Evolutionary conservation across 129 eudicot genomes (phyloP), one percentile per base, ranked within the genome.

Genomic region (Cynara cardunculus): DNA sequence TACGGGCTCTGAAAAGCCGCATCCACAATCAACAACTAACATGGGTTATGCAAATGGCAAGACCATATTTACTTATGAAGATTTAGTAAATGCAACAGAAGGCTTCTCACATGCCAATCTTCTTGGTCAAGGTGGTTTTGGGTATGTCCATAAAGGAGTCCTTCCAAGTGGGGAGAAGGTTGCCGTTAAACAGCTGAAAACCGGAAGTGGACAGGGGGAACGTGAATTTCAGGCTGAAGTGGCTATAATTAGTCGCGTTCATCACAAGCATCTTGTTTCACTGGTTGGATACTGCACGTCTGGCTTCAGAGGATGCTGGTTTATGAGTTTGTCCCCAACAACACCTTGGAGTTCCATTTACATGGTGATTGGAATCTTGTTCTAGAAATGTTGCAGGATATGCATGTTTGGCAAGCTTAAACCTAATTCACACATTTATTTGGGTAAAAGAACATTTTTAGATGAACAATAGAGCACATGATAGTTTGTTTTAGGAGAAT

Each of bases 161-260:
- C 91, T 94, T 53, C 78, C 82, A 14, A 83, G 85, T 68, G 97
- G 98, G 61, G 88, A 83, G 71, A 88, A 41, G 82, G 90, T 94
- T 76, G 98, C 98, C 41, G 83, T 94, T 79, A 92, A 94, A 86
- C 92, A 90, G 82, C 86, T 94, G n/a, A 94, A 91, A 82, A 13
- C 75, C 69, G 98, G 96, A 72, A 91, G 98, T 85, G 90, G 91
- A 27, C 98, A 94, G 81, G 97, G 99, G 78, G 97, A 94, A 78
- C 96, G 99, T 67, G 99, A 94, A 78, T 94, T 94, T 84, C 99
- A 94, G 82, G 97, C 98, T 14, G 98, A 94, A 87, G 97, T 91
- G 44, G 97, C 90, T 35, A 94, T 78, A 13, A 89, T 94, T 16
- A 92, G 92, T 18, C 94, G 96, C 72, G 92, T 90, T 75, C 88